Conservation (phyloP, 139 green algal genomes). For the Chlamydomonas sp. region DNA sequence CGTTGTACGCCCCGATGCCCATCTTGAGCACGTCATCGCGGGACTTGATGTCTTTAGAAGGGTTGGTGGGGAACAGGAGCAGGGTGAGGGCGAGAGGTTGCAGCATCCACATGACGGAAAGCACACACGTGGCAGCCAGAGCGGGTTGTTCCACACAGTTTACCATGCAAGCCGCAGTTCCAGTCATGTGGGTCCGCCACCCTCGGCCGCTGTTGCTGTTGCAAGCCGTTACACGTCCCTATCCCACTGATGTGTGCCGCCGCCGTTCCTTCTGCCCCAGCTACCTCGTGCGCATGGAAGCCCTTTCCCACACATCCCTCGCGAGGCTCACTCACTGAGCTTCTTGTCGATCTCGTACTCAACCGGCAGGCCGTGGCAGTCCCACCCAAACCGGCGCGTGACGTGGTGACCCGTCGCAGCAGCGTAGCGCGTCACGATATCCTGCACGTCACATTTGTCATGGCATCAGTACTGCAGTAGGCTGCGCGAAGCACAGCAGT, state of each 20-base stretch:
- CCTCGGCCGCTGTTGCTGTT: too few species aligned
- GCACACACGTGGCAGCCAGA: too few species aligned
- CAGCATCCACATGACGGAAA: neutral
- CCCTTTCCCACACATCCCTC: neutral
- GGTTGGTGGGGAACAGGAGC: neutral
- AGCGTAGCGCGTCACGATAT: conserved; percentile 97
- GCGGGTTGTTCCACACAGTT: too few species aligned
- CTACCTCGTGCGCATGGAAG: too few species aligned
- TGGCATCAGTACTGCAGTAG: neutral
- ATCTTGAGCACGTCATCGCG: conserved; percentile 91
- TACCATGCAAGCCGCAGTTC: too few species aligned
- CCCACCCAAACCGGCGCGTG: conserved; percentile 92
- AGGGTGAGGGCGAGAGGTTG: neutral
- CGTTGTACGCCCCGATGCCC: conserved; percentile 99
- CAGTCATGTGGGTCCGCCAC: neutral
- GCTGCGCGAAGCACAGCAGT: neutral
- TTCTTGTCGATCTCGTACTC: conserved; percentile 99
- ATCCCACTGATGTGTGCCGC: too few species aligned
- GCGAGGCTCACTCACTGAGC: conserved; percentile 74
- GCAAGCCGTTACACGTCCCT: too few species aligned
- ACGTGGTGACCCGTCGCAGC: conserved; percentile 91
- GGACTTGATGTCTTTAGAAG: conserved; percentile 83
- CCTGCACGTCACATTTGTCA: conserved; percentile 60
- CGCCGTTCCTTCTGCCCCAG: too few species aligned
- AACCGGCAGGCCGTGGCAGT: conserved; percentile 98